phyloP scores from a whole-genome alignment of 129 eudicot genomes.

The Arctium minus region DNA sequence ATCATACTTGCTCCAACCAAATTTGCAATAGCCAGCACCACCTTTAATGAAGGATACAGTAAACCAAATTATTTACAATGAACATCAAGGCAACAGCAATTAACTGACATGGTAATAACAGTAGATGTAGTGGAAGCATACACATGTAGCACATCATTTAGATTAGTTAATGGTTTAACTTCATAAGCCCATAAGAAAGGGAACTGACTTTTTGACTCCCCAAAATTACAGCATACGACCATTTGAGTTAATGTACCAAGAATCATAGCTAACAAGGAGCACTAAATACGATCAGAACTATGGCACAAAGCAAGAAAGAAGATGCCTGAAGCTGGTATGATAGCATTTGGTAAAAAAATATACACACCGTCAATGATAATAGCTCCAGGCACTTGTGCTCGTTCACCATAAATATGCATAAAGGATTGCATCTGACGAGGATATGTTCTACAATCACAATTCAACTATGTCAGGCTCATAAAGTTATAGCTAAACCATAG shows the following conservation, averaged over 20 bases:
- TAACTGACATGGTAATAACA: background rate
- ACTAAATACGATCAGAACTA: background rate
- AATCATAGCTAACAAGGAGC: background rate
- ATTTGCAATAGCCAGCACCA: slow-evolving; percentile 76
- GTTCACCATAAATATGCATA: slow-evolving; percentile 52
- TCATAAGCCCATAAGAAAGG: background rate
- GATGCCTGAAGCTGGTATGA: background rate
- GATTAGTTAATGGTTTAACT: background rate
- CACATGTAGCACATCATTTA: background rate
- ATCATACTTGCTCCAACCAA: slow-evolving; percentile 70
- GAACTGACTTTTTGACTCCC: background rate
- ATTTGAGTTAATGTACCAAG: background rate
- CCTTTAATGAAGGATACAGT: slow-evolving; percentile 26
- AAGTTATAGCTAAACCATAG: background rate
- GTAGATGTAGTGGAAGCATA: background rate
- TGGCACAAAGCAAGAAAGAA: background rate
- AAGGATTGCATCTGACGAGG: slow-evolving; percentile 41
- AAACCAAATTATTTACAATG: background rate
- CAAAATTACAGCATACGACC: background rate
- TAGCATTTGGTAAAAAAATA: background rate
- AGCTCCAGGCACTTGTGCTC: slow-evolving; percentile 56
- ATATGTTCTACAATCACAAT: slow-evolving; percentile 39
- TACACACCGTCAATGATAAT: slow-evolving; percentile 62
- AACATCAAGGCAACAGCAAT: background rate
- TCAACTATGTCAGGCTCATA: background rate